These are phyloP conservation scores for Solanum chacoense DNA, from an alignment of 305 asterid genomes.

Conservation along the genomic window DNA sequence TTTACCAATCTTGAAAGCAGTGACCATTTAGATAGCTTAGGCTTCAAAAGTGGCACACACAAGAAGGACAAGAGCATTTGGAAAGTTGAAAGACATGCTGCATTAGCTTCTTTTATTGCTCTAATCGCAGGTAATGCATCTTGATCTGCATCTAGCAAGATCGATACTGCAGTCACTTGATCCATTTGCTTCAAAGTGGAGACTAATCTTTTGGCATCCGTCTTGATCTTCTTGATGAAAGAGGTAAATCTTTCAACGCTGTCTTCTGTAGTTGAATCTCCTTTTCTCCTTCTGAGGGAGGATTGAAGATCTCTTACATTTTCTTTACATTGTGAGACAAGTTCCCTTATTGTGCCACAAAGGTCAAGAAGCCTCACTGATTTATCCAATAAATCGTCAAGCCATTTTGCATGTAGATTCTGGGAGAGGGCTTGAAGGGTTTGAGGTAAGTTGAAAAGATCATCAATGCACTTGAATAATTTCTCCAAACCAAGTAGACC, in stretches of 20 bases:
- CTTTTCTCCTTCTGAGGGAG: conserved; percentile 3
- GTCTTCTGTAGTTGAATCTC: background rate
- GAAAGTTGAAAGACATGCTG: conserved; percentile 10
- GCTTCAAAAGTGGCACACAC: conserved; percentile 13
- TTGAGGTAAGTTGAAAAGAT: conserved; percentile 8
- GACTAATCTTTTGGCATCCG: conserved; percentile 14
- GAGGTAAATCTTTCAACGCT: conserved; percentile 8
- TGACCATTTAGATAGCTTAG: conserved; percentile 21
- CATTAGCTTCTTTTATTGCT: conserved; percentile 19
- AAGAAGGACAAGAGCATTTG: conserved; percentile 15
- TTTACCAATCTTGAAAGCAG: conserved; percentile 21
- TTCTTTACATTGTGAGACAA: conserved; percentile 1
- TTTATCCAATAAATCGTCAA: conserved; percentile 1
- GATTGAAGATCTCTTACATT: conserved; percentile 8
- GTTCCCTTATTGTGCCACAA: background rate
- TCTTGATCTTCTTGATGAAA: conserved; percentile 29
- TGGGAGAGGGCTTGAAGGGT: background rate
- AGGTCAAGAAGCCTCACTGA: conserved; percentile 7
- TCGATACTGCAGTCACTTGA: background rate
- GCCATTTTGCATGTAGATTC: background rate
- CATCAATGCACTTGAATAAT: conserved; percentile 1
- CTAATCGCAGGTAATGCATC: conserved; percentile 12
- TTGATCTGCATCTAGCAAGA: conserved; percentile 15
- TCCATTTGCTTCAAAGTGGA: conserved; percentile 22
- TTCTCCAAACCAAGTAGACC: background rate